Conservation (phyloP, 2,329 filamentous ascomycete species). For the Endoconidiophora laricicola region DNA sequence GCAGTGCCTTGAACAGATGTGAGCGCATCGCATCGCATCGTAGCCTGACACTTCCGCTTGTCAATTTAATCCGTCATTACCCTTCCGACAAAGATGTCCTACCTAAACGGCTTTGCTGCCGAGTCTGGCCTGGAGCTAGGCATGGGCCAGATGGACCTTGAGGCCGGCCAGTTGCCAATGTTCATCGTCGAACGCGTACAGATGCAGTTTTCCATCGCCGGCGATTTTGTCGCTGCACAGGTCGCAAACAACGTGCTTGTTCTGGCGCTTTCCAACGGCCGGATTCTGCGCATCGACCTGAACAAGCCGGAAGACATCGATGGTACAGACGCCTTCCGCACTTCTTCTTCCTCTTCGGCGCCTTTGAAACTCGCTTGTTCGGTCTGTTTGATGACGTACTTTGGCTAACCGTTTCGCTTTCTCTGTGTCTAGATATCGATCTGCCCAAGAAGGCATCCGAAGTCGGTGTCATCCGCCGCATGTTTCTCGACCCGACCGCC, state of each 20-base stretch:
- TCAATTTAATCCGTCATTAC: too few relatives aligned
- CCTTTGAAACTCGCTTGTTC: background rate
- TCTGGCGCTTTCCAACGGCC: constrained; percentile 76
- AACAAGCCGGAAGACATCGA: constrained; percentile 93
- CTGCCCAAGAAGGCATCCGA: constrained; percentile 86
- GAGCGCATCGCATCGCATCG: background rate
- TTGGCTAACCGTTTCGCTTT: background rate
- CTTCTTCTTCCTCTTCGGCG: background rate
- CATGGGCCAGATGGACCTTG: constrained; percentile 28
- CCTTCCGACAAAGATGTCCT: constrained; percentile 38
- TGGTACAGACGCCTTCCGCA: constrained; percentile 30
- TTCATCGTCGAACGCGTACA: constrained; percentile 89
- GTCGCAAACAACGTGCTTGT: constrained; percentile 96
- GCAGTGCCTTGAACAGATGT: too few relatives aligned
- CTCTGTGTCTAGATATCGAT: constrained; percentile 58
- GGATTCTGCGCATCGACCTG: constrained; percentile 85
- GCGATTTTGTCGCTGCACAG: constrained; percentile 90
- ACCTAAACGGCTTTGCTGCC: constrained; percentile 57
- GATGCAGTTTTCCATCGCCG: constrained; percentile 84
- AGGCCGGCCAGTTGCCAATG: constrained; percentile 58
- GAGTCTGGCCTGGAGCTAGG: constrained; percentile 38
- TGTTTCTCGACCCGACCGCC: constrained; percentile 95
- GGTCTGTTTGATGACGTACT: background rate
- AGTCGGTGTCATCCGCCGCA: constrained; percentile 77
- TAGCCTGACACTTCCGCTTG: too few relatives aligned